Conservation (phyloP, 192 early-diverging fungal genomes). For the Mycoemilia scoparia region DNA sequence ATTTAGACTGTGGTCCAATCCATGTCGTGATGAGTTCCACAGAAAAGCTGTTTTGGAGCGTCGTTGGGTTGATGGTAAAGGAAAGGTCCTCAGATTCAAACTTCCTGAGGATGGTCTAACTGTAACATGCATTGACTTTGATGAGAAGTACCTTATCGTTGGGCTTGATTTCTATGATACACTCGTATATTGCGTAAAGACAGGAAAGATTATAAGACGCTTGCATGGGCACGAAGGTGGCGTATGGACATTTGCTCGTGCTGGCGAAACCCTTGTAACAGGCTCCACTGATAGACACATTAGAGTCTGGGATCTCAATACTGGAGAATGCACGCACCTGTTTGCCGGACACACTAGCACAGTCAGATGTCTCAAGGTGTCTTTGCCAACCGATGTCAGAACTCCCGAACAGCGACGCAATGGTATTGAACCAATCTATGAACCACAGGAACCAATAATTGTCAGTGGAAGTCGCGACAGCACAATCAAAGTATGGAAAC, state of each 20-base stretch:
- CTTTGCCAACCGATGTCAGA: conserved; percentile 45
- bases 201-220: conserved; percentile 49
- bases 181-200: conserved; percentile 76
- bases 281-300: conserved; percentile 92
- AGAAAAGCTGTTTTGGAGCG: conserved; percentile 59
- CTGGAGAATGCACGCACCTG: conserved; percentile 74
- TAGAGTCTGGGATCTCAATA: conserved; percentile 89
- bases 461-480: conserved; percentile 92
- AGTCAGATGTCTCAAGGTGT: conserved; percentile 81
- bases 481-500: conserved; percentile 78
- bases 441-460: conserved; percentile 62
- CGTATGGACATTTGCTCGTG: conserved; percentile 93
- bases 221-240: conserved; percentile 84
- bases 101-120: conserved; percentile 61
- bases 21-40: conserved; percentile 67
- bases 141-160: conserved; percentile 86
- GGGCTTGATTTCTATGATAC: conserved; percentile 87
- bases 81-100: conserved; percentile 58
- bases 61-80: conserved; percentile 65
- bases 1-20: conserved; percentile 13
- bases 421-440: conserved; percentile 20
- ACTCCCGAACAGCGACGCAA: conserved; percentile 14
- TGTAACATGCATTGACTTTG: conserved; percentile 93
- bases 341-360: conserved; percentile 91
- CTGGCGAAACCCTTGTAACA: conserved; percentile 72